Conservation (phyloP, 2,329 filamentous ascomycete species). For the Davidsoniella australis region DNA sequence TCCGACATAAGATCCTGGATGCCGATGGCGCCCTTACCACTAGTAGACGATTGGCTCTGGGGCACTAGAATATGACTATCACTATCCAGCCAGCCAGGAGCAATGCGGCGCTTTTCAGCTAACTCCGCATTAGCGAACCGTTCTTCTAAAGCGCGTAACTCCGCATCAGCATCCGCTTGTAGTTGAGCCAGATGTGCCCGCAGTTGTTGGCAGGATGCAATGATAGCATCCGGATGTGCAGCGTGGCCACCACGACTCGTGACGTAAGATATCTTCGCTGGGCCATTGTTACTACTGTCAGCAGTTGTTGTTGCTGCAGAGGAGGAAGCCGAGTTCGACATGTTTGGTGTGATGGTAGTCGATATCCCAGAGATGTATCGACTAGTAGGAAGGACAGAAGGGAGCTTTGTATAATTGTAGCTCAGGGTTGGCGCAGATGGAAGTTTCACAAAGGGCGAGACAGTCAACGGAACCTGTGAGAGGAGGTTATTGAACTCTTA, state of each 20-base stretch:
- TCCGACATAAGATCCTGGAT: constrained; percentile 13
- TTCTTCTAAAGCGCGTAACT: constrained; percentile 54
- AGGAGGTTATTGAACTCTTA: constrained; percentile 69
- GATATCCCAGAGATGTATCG: constrained; percentile 28
- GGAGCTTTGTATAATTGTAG: constrained; percentile 85
- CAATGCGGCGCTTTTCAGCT: constrained; percentile 62
- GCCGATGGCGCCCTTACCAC: constrained; percentile 16
- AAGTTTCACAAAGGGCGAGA: constrained; percentile 84
- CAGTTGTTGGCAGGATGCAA: constrained; percentile 63
- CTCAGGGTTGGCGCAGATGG: constrained; percentile 81
- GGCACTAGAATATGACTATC: constrained; percentile 53
- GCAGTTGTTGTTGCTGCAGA: constrained; percentile 16
- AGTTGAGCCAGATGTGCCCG: constrained; percentile 57
- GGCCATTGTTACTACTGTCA: constrained; percentile 20
- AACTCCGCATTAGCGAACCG: constrained; percentile 47
- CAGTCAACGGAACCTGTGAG: constrained; percentile 79
- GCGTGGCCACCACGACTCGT: constrained; percentile 62
- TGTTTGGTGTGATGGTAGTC: constrained; percentile 11
- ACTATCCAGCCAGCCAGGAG: constrained; percentile 67
- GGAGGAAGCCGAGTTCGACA: constrained; percentile 19
- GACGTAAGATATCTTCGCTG: constrained; percentile 41
- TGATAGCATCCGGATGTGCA: constrained; percentile 74
- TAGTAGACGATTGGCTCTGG: constrained; percentile 25
- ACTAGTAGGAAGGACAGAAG: constrained; percentile 54
- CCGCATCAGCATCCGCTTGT: constrained; percentile 47